Evolutionary conservation across 306 rosid genomes (phyloP), one percentile per base, ranked within the genome.

Genomic region (Acacia crassicarpa): DNA sequence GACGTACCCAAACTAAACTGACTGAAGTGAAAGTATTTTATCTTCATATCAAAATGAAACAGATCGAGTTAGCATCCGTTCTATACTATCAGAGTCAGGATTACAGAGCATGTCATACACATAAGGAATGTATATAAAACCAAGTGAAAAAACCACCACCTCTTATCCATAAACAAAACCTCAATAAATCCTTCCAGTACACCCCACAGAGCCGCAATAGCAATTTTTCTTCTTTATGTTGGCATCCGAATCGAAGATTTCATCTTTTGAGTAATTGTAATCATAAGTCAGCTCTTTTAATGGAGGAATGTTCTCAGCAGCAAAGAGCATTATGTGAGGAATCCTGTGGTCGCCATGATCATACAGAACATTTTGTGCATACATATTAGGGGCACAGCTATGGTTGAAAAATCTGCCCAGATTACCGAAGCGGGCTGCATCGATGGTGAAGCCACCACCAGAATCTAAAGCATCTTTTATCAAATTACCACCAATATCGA

Each of bases 361-460:
- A 80, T 78, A 89, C 4, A 91, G 87, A 16, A 93, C 93, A 74
- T 87, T 85, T 73, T 91, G 93, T 17, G 89, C 96, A 79, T 85
- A 90, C 22, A 91, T 91, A 84, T 91, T 93, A 22, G 93, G 98
- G 11, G 93, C 86, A 46, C 97, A 93, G 41, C 98, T 85, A 33
- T 91, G 94, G 89, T 91, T 93, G 40, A 91, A 84, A 77, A 91
- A 91, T 75, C 97, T 89, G 62, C 91, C 96, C 69, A 93, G 82
- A 85, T 91, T 93, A 72, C 96, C 97, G 58, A 63, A 84, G 48
- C 45, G 16, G 0, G 85, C 89, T 15, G 96, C 96, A 66, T 93
- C 94, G 59, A 93, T 90, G 43, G 95, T 90, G 80, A 84, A 90
- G 51, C 86, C 15, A 25, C 82, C 80, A 72, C 83, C 82, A 89